A percentile compares a stretch with the other conserved stretches of the same genome.
These are phyloP conservation scores for Neofusicoccum cordaticola DNA, from an alignment of 2,329 filamentous ascomycete species.

Conservation along the genomic window DNA sequence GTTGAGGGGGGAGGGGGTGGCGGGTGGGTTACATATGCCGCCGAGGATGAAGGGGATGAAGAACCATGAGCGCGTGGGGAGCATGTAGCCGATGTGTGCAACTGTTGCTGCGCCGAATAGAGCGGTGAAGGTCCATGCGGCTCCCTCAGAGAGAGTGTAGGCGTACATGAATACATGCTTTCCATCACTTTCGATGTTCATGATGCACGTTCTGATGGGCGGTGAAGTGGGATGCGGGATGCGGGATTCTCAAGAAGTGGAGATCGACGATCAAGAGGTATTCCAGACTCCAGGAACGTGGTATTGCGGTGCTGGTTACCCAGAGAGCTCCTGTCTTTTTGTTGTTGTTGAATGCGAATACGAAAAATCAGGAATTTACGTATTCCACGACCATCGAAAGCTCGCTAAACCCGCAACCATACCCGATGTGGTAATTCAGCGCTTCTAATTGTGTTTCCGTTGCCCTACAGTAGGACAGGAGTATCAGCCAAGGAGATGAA, in stretches of 20 bases:
- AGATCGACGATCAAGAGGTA: too few species aligned
- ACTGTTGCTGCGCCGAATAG: conserved; percentile 28
- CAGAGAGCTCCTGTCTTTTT: too few species aligned
- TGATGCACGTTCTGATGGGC: not conserved
- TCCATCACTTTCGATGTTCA: too few species aligned
- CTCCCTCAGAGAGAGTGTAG: not conserved
- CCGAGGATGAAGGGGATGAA: conserved; percentile 52
- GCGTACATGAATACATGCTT: too few species aligned
- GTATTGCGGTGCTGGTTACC: too few species aligned
- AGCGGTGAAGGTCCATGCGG: conserved; percentile 30
- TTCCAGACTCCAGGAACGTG: too few species aligned
- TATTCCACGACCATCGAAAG: not conserved
- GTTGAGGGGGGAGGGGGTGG: conserved; percentile 19
- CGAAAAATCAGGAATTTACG: conserved; percentile 1
- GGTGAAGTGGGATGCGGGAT: too few species aligned
- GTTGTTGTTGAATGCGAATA: not conserved
- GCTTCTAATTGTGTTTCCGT: not conserved
- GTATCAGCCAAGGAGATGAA: not conserved
- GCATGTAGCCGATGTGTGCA: conserved; percentile 38
- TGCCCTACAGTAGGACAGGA: not conserved
- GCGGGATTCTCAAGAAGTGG: not conserved
- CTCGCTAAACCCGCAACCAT: not conserved
- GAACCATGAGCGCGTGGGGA: conserved; percentile 47
- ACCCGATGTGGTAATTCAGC: not conserved
- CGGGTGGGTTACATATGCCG: conserved; percentile 41